Evolutionary conservation across 1,139 yeast genomes (phyloP).

Genomic region (Debaryomyces subglobosus): DNA sequence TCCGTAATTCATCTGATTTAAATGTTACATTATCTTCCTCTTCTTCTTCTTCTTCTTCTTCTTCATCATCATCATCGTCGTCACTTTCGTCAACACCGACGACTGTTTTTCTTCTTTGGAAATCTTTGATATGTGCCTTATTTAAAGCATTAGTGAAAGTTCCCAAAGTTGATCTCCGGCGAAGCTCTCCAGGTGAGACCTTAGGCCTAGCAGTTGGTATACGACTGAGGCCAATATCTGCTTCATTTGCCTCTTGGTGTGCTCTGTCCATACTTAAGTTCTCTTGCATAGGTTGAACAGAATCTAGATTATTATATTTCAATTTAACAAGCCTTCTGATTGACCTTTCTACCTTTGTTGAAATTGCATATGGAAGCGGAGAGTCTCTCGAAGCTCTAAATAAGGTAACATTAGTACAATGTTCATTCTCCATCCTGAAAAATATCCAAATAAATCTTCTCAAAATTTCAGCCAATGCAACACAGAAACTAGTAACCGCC

Average conservation of each 20-base stretch:
- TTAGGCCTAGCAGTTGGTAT: conserved; percentile 8
- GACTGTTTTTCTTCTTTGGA: conserved; percentile 63
- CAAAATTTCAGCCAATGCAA: conserved; percentile 79
- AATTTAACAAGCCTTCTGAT: conserved; percentile 43
- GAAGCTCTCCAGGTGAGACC: conserved; percentile 16
- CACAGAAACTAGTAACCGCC: conserved; percentile 83
- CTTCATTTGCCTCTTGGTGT: conserved; percentile 14
- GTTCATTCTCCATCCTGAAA: conserved; percentile 95
- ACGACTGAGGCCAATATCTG: conserved; percentile 15
- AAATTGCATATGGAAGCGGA: conserved; percentile 75
- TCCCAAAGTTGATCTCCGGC: conserved; percentile 39
- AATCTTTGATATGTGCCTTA: conserved; percentile 85
- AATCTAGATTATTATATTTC: conserved; percentile 24
- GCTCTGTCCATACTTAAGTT: background rate
- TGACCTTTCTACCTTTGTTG: conserved; percentile 40
- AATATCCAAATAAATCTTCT: conserved; percentile 88
- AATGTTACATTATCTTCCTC: background rate
- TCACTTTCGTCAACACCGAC: conserved; percentile 40
- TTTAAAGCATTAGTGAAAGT: conserved; percentile 65
- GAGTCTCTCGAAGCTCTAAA: conserved; percentile 87
- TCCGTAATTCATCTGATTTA: background rate
- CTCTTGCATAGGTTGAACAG: background rate
- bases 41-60: background rate
- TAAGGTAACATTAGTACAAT: conserved; percentile 81
- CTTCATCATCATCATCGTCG: conserved; percentile 35